Percentiles rank a stretch among this genome's conserved stretches.
Evolutionary conservation across 2,329 filamentous ascomycete species (phyloP).

Genomic region (Teratosphaeria zuluensis): DNA sequence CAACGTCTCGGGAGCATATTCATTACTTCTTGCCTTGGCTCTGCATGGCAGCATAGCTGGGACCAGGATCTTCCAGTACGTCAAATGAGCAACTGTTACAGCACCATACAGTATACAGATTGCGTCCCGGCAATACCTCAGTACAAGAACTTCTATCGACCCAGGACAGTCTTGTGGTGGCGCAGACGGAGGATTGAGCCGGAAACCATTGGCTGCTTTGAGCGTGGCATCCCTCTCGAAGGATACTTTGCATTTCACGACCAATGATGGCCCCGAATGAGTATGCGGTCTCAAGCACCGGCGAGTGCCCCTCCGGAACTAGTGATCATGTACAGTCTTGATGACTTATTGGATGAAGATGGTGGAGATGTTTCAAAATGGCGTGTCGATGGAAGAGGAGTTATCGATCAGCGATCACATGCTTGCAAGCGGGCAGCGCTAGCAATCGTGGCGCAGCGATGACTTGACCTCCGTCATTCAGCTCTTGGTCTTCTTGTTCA

Average conservation of each 20-base stretch:
- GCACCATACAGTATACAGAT: not conserved
- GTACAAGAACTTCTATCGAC: too few relatives aligned
- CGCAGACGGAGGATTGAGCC: too few relatives aligned
- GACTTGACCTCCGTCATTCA: not conserved
- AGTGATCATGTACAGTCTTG: not conserved
- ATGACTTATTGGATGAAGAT: not conserved
- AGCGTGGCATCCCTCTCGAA: too few relatives aligned
- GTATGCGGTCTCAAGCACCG: too few relatives aligned
- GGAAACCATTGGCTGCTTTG: too few relatives aligned
- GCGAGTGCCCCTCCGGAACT: too few relatives aligned
- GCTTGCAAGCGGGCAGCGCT: not conserved
- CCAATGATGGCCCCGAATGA: not conserved
- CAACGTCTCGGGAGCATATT: too few relatives aligned
- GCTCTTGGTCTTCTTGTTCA: not conserved
- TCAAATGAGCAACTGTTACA: not conserved
- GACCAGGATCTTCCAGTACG: not conserved
- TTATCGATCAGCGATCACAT: not conserved
- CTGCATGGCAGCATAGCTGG: not conserved
- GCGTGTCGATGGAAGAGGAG: not conserved
- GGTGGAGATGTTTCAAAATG: not conserved
- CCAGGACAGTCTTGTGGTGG: too few relatives aligned
- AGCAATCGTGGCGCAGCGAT: not conserved
- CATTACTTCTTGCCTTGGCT: not conserved
- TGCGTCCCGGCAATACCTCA: not conserved
- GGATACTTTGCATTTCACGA: too few relatives aligned